Conservation (phyloP, 2,329 filamentous ascomycete species). For the Fusarium nisikadoi region DNA sequence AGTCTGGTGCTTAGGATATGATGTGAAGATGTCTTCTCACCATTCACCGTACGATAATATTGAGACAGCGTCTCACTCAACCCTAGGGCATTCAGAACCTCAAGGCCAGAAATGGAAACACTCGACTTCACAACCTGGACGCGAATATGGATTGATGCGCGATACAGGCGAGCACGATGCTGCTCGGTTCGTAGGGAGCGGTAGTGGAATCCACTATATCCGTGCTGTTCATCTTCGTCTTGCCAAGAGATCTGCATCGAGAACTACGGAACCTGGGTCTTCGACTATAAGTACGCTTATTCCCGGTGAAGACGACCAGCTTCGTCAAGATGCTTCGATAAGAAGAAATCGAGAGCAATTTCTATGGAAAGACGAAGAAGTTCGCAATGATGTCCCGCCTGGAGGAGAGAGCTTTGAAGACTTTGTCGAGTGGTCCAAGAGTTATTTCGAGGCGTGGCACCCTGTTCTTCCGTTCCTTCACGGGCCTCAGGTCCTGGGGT, state of each 20-base stretch:
- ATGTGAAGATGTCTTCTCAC: conserved; percentile 41
- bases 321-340: conserved; percentile 43
- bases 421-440: conserved; percentile 60
- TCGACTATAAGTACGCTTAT: conserved; percentile 52
- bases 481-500: conserved; percentile 60
- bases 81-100: conserved; percentile 31
- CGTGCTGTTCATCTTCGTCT: conserved; percentile 64
- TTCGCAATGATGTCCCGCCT: conserved; percentile 13
- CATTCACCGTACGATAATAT: conserved; percentile 46
- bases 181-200: conserved; percentile 66
- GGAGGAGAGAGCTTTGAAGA: conserved; percentile 54
- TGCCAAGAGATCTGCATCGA: conserved; percentile 38
- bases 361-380: conserved; percentile 53
- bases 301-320: conserved; percentile 67
- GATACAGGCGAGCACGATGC: conserved; percentile 57
- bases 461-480: conserved; percentile 66
- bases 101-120: conserved; percentile 46
- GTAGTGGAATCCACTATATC: conserved; percentile 69
- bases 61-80: conserved; percentile 43
- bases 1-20: background rate
- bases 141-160: conserved; percentile 59
- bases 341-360: conserved; percentile 26
- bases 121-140: conserved; percentile 43
- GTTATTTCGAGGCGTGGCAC: conserved; percentile 69
- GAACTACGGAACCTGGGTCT: conserved; percentile 20